Evolutionary conservation across 2,329 filamentous ascomycete genomes (phyloP), one percentile per base, ranked within the genome.

Genomic region (Cordyceps sp.): DNA sequence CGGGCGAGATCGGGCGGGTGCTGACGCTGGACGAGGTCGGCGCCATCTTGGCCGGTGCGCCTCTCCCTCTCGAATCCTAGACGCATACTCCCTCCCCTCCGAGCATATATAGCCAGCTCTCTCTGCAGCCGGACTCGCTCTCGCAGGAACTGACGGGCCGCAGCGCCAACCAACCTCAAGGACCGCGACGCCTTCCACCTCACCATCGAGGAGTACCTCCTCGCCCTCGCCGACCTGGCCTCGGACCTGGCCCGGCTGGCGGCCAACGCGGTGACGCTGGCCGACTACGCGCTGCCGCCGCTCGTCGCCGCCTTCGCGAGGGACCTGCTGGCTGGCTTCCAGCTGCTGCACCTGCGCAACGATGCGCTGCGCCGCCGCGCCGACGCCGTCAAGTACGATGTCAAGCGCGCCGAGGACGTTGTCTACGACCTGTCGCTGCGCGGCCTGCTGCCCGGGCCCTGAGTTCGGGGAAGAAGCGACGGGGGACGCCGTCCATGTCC

Each of bases 321-420:
- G 61, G 86, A 96, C 49, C 59, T 98, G 24, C 88, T 93, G 46
- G 83, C 86, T 3, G 90, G 88, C 13, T 98, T 98, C 59, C 90
- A 96, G 66, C 73, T 96, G 42, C 70, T 98, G 42, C 98, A 98
- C 53, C 65, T 98, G 44, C 96, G 96, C 67, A 98, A 98, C 47
- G 90, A 98, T 53, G 75, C 76, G 16, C 58, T 98, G 47, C 71
- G 90, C 37, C 83, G 85, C 59, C 70, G 84, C 39, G 84, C 83
- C 34, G 90, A 98, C 58, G 80, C 78, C 5, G 80, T 98, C 56
- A 98, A 98, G 65, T 98, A 98, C 52, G 78, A 80, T 46, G 84
- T 98, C 47, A 98, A 96, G 66, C 88, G 93, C 53, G 84, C 94
- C 10, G 90, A 98, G 62, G 90, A 96, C 50, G 85, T 98, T 10